phyloP scores from a whole-genome alignment of 2,329 filamentous ascomycete species.

The Colletotrichum lentis region DNA sequence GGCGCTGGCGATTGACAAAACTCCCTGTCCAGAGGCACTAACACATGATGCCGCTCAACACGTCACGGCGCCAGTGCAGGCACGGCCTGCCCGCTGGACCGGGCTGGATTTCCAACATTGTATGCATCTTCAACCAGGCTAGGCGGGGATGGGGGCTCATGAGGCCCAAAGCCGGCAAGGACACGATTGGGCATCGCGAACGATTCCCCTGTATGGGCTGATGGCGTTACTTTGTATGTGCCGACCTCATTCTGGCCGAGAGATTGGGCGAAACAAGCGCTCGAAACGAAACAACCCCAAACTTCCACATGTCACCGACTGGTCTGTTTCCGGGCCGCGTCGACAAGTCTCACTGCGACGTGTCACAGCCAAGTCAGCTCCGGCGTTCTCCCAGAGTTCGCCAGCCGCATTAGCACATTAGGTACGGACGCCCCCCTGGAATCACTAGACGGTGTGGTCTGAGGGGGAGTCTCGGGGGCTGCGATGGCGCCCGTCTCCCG shows the following conservation, averaged over 20 bases:
- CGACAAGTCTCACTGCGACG: conserved; percentile 12
- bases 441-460: conserved; percentile 28
- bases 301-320: conserved; percentile 28
- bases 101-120: not conserved
- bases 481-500: conserved; percentile 8
- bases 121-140: not conserved
- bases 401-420: conserved; percentile 5
- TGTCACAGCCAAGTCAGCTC: conserved; percentile 18
- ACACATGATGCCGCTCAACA: conserved; percentile 16
- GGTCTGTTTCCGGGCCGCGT: not conserved
- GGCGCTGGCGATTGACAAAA: not conserved
- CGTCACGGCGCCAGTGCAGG: conserved; percentile 9
- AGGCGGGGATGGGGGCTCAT: not conserved
- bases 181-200: conserved; percentile 24
- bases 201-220: not conserved
- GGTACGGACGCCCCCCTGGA: conserved; percentile 9
- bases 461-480: conserved; percentile 10
- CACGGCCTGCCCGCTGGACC: conserved; percentile 8
- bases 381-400: not conserved
- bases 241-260: not conserved
- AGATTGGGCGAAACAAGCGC: conserved; percentile 31
- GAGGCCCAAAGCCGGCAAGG: not conserved
- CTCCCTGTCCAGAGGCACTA: conserved; percentile 5
- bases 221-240: not conserved
- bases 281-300: conserved; percentile 13